These are phyloP conservation scores for Penicillium roqueforti DNA, from an alignment of 495 filamentous ascomycete genomes.

Conservation along the genomic window DNA sequence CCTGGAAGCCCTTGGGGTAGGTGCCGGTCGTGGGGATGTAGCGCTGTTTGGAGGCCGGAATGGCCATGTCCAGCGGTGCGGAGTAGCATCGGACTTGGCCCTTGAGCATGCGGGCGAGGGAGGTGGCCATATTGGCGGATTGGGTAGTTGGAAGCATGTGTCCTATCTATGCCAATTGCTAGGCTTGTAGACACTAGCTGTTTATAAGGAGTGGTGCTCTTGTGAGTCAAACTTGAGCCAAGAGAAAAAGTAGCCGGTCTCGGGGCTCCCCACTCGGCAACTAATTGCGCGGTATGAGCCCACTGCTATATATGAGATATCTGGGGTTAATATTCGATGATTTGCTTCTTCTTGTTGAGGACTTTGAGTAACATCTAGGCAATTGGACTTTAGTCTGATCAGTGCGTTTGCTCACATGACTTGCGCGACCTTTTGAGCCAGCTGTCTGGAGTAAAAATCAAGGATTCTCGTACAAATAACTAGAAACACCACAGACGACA, in stretches of 20 bases:
- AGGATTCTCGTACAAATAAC: background rate
- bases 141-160: slow-evolving; percentile 29
- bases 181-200: background rate
- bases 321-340: background rate
- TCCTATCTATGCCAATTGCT: background rate
- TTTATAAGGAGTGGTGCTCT: background rate
- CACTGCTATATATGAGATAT: slow-evolving; percentile 4
- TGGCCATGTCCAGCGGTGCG: slow-evolving; percentile 55
- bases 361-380: background rate
- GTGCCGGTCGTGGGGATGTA: slow-evolving; percentile 82
- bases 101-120: slow-evolving; percentile 40
- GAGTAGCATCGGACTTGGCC: slow-evolving; percentile 55
- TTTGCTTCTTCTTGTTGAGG: background rate
- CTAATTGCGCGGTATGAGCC: slow-evolving; percentile 11
- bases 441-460: background rate
- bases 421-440: background rate
- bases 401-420: background rate
- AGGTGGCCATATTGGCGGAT: slow-evolving; percentile 33
- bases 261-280: slow-evolving; percentile 19
- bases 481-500: background rate
- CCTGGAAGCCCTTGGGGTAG: slow-evolving; percentile 86
- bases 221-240: slow-evolving; percentile 18
- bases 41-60: slow-evolving; percentile 73
- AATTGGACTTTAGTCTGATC: background rate
- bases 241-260: slow-evolving; percentile 24